Evolutionary conservation across 139 green algal genomes (phyloP), one percentile per base, ranked within the genome.

Genomic region (Asterochloris sp.): DNA sequence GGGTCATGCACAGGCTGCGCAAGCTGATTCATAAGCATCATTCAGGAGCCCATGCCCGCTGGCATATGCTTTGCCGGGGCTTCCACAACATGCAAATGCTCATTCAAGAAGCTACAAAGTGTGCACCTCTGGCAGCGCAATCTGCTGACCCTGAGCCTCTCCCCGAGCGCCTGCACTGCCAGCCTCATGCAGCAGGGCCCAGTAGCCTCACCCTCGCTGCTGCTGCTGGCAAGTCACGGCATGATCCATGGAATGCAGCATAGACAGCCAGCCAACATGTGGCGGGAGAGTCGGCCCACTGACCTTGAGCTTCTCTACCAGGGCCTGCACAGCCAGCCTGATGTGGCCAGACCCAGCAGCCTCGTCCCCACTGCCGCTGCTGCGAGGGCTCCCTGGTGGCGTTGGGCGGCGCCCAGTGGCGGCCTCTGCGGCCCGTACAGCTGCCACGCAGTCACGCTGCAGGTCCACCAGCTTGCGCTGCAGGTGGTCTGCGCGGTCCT

Each of bases 301-400:
- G 17, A 78, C 79, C 79, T 77, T 83, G 19, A 78, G 68, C 38
- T 69, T 76, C 13, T 29, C 47, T 23, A 76, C 1, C 0, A 83
- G 68, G 23, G 77, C 67, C 67, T 54, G 10, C 14, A 82, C 78
- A 29, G 73, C 63, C 27, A 62, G 28, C 10, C 47, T 14, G 24
- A 82, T 66, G 19, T 19, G 47, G 27, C 9, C 78, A n/a, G 62
- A n/a, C 12, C 17, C 78, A 64, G 28, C 16, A 21, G 38, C 38
- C 21, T 82, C 78, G 11, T 82, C 64, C 17, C 61, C 62, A n/a
- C 68, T 74, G 11, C 68, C 10, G 68, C 24, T 29, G 29, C 62
- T 74, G 63, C 64, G 26, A 54, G 19, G 62, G 21, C 38, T 63
- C 28, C 79, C 79, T 78, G 29, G 13, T 21, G 54, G 68, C 23